Evolutionary conservation across 208 protist genomes (phyloP).

Genomic region (Trypanosomatidae sp.): DNA sequence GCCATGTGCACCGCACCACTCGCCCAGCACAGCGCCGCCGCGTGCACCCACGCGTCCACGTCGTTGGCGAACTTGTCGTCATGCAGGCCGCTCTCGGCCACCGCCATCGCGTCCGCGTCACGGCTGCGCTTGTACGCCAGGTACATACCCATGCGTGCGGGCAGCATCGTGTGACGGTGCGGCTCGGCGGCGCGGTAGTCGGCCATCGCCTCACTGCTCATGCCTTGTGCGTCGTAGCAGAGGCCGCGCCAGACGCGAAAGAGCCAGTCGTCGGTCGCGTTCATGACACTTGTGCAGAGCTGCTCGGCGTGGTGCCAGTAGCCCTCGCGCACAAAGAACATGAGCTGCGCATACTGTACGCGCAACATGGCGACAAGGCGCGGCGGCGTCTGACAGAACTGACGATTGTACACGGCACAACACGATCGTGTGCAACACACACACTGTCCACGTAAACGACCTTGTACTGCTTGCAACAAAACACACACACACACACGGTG

Average conservation of each 20-base stretch:
- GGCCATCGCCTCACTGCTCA: conserved; percentile 69
- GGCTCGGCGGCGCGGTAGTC: too few relatives aligned
- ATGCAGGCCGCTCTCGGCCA: conserved; percentile 33
- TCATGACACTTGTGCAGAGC: conserved; percentile 45
- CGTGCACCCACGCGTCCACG: conserved; percentile 37
- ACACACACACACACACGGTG: conserved; percentile 1
- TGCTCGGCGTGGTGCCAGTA: conserved; percentile 79
- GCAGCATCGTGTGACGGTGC: conserved; percentile 36
- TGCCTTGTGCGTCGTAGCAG: conserved; percentile 62
- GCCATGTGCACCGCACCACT: conserved; percentile 41
- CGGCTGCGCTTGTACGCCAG: conserved; percentile 64
- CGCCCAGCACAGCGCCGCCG: conserved; percentile 58
- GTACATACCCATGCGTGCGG: conserved; percentile 57
- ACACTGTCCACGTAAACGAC: background rate
- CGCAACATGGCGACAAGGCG: conserved; percentile 21
- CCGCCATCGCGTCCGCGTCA: conserved; percentile 36
- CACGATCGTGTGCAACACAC: background rate
- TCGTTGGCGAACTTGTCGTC: conserved; percentile 20
- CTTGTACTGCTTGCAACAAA: background rate
- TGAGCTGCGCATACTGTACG: conserved; percentile 57
- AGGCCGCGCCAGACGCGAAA: conserved; percentile 78
- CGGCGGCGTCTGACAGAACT: too few relatives aligned
- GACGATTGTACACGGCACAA: background rate
- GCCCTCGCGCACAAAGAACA: conserved; percentile 71
- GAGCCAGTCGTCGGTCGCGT: conserved; percentile 57